Conservation (phyloP, 75 land plant genomes). For the Larix kaempferi region DNA sequence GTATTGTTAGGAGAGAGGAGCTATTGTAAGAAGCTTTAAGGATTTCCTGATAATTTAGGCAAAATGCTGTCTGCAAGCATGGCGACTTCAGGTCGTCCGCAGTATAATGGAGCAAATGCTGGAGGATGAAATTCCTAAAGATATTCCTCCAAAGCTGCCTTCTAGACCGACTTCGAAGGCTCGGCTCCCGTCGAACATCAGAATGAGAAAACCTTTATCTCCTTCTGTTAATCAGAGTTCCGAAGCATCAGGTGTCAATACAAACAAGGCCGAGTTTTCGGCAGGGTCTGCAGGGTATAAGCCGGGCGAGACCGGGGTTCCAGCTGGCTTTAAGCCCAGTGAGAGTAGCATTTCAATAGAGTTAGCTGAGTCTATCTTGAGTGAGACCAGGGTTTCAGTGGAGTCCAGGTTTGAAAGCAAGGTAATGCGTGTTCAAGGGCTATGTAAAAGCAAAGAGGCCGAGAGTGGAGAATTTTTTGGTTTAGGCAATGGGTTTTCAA, state of each 20-base stretch:
- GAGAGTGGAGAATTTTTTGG: no score
- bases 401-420: neutral
- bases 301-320: neutral
- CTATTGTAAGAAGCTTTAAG: no score
- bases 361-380: no score
- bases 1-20: no score
- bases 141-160: conserved; percentile 39
- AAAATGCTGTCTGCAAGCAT: no score
- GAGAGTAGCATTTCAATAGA: no score
- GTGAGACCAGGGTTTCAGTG: neutral
- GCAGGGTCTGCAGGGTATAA: conserved; percentile 11
- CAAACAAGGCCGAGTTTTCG: no score
- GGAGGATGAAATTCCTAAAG: conserved; percentile 31
- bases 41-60: no score
- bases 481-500: neutral
- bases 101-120: conserved; percentile 44
- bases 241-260: neutral
- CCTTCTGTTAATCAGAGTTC: neutral
- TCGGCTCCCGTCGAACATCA: conserved; percentile 34
- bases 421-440: neutral
- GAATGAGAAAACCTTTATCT: conserved; percentile 8
- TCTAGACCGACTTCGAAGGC: conserved; percentile 42
- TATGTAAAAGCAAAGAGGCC: neutral
- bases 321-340: no score
- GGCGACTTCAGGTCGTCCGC: no score